Base-by-base conservation (phyloP, 164 flowering plant species). In the Cinnamomum chago region DNA sequence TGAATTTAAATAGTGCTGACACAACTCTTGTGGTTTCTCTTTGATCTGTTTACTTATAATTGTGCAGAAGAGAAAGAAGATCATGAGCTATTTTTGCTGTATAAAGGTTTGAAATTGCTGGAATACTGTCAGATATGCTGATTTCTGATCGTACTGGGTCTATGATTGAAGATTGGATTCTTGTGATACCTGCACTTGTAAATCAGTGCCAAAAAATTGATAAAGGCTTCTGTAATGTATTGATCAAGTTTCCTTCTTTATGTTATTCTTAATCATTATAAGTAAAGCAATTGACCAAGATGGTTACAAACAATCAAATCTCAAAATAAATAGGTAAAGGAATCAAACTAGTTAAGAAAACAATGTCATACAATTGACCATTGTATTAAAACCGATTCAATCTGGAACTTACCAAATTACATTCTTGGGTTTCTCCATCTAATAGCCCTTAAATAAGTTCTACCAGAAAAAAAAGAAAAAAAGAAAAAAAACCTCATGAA, bases 51-150 rank as follows among this genome's bases (percentile, higher is more conserved):
- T 60, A 60, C 20, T 22, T 60, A 3, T 23, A n/a, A n/a, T n/a
- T 69, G 7, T 79, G 83, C 84, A 84, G 86, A 78, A 73, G 82
- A 86, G 78, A 67, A 84, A 75, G 86, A 84, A 76, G 83, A 71
- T 83, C 22, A 72, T 83, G 81, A 81, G 85, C 74, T 85, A 83
- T 75, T 85, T 67, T 47, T 85, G 84, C 69, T 85, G 86, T 62
- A 81, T 83, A 55, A 83, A 72, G 79, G 86, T 87, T 74, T 83
- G 83, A 80, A 65, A 35, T 67, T 50, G 47, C 72, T 5, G 22
- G n/a, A 52, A 14, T 27, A 23, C 25, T 11, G 35, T 52, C 18
- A 33, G 52, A 14, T 72, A 18, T 33, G 67, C 35, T 11, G 33
- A 14, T 35, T 60, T 33, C 24, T 62, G 55, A 60, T 71, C 30